Evolutionary conservation across 352 stramenopile species (phyloP), one percentile per base, ranked within the genome.

Genomic region (Pythium dissimile): DNA sequence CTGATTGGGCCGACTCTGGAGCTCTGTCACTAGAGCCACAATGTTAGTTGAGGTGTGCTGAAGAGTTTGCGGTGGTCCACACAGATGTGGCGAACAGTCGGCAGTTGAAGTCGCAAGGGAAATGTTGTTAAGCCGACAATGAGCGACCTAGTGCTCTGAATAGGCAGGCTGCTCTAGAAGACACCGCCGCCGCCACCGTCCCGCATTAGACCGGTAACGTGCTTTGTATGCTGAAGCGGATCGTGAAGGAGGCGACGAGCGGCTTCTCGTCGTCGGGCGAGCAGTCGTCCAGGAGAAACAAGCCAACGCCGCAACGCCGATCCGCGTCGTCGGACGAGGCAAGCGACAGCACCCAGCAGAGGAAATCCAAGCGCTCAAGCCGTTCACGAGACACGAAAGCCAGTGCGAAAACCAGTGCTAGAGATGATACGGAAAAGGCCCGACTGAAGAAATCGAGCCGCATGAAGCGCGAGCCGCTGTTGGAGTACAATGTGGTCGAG

Each of bases 401-500:
- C 5, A 38, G 41, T 28, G 24, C 28, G 11, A 64, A 20, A 12
- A 34, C 28, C 21, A 45, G 41, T 10, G 45, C 5, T 18, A 37
- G 31, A 18, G 30, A 48, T 15, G 34, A 50, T 21, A 50, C 38
- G 7, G 44, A 67, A 5, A 46, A 44, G 1, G 24, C 66, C 13
- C 52, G 59, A 46, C 53, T 66, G 13, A 64, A 57, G 43, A 50
- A 47, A 16, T 71, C 73, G 0, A 53, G 59, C 7, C 69, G 69
- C 23, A 81, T 77, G 71, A 84, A 83, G 48, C 72, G 78, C 30
- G 65, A 76, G 27, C 75, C 75, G 9, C 41, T 88, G 49, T 49
- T 88, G 11, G 73, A 83, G 16, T 62, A 67, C 20, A 31, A 39
- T 0, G 56, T 80, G n/a, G 71, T 88, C 9, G 69, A 84, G 42